These are phyloP conservation scores for Circinella umbellata DNA, from an alignment of 371 early-diverging fungal genomes.

Conservation along the genomic window DNA sequence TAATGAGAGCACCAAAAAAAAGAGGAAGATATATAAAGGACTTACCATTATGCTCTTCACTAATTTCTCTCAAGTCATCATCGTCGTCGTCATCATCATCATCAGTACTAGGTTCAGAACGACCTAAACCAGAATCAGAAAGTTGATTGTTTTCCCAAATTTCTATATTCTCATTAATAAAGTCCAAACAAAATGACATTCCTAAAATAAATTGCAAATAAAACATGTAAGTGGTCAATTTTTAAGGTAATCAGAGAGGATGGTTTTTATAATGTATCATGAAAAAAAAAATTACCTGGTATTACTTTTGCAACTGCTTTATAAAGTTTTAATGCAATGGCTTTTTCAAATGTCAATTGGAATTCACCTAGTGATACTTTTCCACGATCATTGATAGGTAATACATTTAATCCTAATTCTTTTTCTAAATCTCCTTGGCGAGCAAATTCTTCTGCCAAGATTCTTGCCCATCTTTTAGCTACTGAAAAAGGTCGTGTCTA, in stretches of 20 bases:
- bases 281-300: slow-evolving; percentile 31
- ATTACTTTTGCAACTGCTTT: slow-evolving; percentile 30
- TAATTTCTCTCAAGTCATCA: background rate
- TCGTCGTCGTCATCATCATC: slow-evolving; percentile 5
- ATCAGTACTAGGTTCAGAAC: background rate
- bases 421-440: slow-evolving; percentile 75
- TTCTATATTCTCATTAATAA: slow-evolving; percentile 37
- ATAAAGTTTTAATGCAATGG: slow-evolving; percentile 46
- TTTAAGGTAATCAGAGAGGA: background rate
- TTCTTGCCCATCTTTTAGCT: slow-evolving; percentile 63
- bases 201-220: slow-evolving; percentile 23
- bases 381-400: slow-evolving; percentile 49
- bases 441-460: slow-evolving; percentile 65
- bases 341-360: slow-evolving; percentile 44
- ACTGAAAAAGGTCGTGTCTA: slow-evolving; percentile 66
- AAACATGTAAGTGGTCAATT: background rate
- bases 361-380: slow-evolving; percentile 43
- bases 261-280: too few relatives aligned
- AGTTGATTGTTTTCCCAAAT: slow-evolving; percentile 36
- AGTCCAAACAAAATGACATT: slow-evolving; percentile 44
- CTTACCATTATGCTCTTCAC: background rate
- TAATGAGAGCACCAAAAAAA: too few relatives aligned
- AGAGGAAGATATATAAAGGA: background rate
- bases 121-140: slow-evolving; percentile 19
- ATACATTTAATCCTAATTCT: slow-evolving; percentile 54